Base-by-base conservation (phyloP, 352 stramenopile genomes). In the Phytophthora foliorum region DNA sequence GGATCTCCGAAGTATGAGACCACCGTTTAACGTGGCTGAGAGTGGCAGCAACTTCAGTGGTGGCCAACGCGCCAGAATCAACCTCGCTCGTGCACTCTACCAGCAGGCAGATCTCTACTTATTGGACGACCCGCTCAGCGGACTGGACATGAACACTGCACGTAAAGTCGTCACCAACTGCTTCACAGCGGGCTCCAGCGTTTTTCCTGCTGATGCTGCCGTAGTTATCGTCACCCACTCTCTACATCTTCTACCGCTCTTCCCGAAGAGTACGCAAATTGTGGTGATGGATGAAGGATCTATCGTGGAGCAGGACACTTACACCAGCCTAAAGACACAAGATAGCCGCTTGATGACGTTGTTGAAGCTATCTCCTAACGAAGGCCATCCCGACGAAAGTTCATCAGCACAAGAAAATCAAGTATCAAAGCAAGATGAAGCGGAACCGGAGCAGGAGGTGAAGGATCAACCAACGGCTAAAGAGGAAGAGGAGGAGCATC, bases 71-170 rank as follows among this genome's bases (percentile, higher is more conserved):
- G 65, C 91, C 21, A 75, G 92, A 57, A 84, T 98, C 49, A 92
- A 84, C n/a, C 77, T 98, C 2, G 92, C 92, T 9, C 88, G 92
- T 7, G 89, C 87, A 22, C 61, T 97, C 19, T 97, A 96, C 36
- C 79, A 92, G 42, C 69, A 68, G 58, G 67, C 82, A 19, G 56
- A 39, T 9, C 57, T 98, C 13, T 95, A 95, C 32, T 59, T 98
- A n/a, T 57, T 98, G n/a, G 91, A 98, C 52, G 92, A 98, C 53
- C 88, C 90, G 2, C 75, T 97, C 9, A 95, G 84, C 22, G 88
- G 87, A 1, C 67, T 98, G 6, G 92, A 98, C 50, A 57, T 69
- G 3, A 78, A 66, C 13, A 96, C 88, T 14, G 81, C 85, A 3
- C 67, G 71, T 0, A 69, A 76, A 41, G 74, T 94, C 8, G 48